A percentile compares a stretch with the other conserved stretches of the same genome.
phyloP scores from a whole-genome alignment of 768 basidiomycete species.

The Megacollybia marginata region DNA sequence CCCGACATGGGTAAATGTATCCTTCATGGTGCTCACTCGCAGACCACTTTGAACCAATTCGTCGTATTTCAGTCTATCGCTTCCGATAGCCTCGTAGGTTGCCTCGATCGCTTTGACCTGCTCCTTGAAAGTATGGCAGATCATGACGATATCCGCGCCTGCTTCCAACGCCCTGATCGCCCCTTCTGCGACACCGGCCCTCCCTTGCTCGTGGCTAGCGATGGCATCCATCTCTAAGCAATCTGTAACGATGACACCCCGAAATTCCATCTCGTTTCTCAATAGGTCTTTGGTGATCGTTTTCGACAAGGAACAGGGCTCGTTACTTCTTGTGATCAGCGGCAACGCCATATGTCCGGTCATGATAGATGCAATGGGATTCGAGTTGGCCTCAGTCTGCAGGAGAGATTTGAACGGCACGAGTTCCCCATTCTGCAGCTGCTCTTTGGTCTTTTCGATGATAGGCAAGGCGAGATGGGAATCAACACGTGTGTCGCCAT shows the following conservation, averaged over 20 bases:
- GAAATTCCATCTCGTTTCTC: slow-evolving; percentile 41
- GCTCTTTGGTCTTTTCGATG: slow-evolving; percentile 40
- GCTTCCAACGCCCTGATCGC: slow-evolving; percentile 51
- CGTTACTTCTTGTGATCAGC: slow-evolving; percentile 38
- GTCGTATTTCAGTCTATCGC: slow-evolving; percentile 31
- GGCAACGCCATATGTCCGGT: slow-evolving; percentile 71
- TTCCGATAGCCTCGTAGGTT: slow-evolving; percentile 42
- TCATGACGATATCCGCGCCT: slow-evolving; percentile 69
- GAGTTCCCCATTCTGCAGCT: slow-evolving; percentile 43
- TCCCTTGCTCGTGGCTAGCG: slow-evolving; percentile 35
- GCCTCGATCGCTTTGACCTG: slow-evolving; percentile 48
- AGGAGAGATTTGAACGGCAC: slow-evolving; percentile 50
- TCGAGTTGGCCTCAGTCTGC: slow-evolving; percentile 8
- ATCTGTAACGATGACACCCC: slow-evolving; percentile 63
- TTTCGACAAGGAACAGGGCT: slow-evolving; percentile 52
- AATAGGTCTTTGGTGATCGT: slow-evolving; percentile 46
- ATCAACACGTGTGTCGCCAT: slow-evolving; percentile 67
- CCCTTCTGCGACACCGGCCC: slow-evolving; percentile 42
- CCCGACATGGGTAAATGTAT: slow-evolving; percentile 41
- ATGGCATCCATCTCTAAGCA: slow-evolving; percentile 76
- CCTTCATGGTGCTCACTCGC: slow-evolving; percentile 45
- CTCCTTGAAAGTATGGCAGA: slow-evolving; percentile 53
- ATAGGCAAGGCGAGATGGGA: slow-evolving; percentile 61
- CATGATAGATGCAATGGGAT: slow-evolving; percentile 52
- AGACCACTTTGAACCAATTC: slow-evolving; percentile 32